These are phyloP conservation scores for Apiotrichum brassicae DNA, from an alignment of 1,284 basidiomycete species.

Conservation along the genomic window DNA sequence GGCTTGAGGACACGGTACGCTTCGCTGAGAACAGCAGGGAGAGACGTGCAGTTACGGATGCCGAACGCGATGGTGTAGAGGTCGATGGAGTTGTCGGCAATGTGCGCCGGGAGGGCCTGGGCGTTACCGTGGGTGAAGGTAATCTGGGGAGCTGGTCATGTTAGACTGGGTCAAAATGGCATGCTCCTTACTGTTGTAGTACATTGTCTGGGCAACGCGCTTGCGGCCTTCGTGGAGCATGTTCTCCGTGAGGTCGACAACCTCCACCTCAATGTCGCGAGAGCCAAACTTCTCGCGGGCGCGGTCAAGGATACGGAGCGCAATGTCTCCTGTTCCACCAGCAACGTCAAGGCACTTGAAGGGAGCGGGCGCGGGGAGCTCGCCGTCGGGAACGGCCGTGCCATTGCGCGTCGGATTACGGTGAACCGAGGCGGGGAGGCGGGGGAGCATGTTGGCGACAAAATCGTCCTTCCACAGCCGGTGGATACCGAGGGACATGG, in stretches of 20 bases:
- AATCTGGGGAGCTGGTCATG: slow-evolving; percentile 73
- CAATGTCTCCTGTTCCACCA: slow-evolving; percentile 97
- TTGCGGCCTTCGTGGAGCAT: slow-evolving; percentile 92
- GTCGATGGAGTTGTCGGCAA: slow-evolving; percentile 75
- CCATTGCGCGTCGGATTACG: slow-evolving; percentile 22
- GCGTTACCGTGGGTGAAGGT: slow-evolving; percentile 92
- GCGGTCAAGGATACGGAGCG: slow-evolving; percentile 84
- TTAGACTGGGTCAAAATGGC: not conserved
- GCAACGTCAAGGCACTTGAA: slow-evolving; percentile 85
- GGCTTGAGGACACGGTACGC: slow-evolving; percentile 94
- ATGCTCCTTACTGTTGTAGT: slow-evolving; percentile 69
- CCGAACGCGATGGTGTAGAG: slow-evolving; percentile 99
- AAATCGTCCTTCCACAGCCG: slow-evolving; percentile 96
- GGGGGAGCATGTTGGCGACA: slow-evolving; percentile 70
- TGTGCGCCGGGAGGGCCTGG: slow-evolving; percentile 62
- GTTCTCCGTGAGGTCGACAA: slow-evolving; percentile 91
- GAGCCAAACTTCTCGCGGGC: slow-evolving; percentile 83
- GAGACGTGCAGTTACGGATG: slow-evolving; percentile 94
- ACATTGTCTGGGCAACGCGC: slow-evolving; percentile 90
- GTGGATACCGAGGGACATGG: slow-evolving; percentile 93
- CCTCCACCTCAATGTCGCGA: slow-evolving; percentile 78
- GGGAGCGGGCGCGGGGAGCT: slow-evolving; percentile 45
- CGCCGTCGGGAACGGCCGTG: slow-evolving; percentile 48
- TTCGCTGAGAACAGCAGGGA: slow-evolving; percentile 79
- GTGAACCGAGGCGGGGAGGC: slow-evolving; percentile 42